phyloP scores from a whole-genome alignment of 108 stramenopile genomes.

The Parmales sp. region DNA sequence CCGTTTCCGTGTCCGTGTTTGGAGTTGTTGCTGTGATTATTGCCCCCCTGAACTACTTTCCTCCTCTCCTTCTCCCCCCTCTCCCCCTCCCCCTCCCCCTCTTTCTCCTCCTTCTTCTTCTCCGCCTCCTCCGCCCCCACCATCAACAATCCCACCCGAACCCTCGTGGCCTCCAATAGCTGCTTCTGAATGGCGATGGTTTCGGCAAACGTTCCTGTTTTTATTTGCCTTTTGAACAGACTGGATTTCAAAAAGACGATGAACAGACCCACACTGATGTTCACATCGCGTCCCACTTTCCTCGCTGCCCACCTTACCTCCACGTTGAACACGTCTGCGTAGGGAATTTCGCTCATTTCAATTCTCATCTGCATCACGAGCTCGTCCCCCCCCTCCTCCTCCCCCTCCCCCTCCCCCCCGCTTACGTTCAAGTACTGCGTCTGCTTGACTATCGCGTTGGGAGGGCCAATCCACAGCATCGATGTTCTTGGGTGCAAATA shows the following conservation, averaged over 20 bases:
- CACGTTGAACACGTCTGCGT: constrained; percentile 61
- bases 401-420: too few species aligned
- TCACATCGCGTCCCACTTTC: constrained; percentile 34
- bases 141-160: too few species aligned
- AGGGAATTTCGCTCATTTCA: constrained; percentile 70
- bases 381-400: constrained; percentile 34
- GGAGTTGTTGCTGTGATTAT: too few species aligned
- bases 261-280: constrained; percentile 58
- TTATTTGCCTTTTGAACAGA: constrained; percentile 63
- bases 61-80: too few species aligned
- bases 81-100: too few species aligned
- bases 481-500: constrained; percentile 63
- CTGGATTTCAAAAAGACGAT: constrained; percentile 59
- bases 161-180: not conserved
- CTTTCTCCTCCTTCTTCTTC: not conserved
- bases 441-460: constrained; percentile 61
- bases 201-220: constrained; percentile 6
- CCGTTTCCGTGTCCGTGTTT: too few species aligned
- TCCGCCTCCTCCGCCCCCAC: not conserved
- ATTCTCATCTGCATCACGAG: constrained; percentile 55
- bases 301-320: constrained; percentile 69
- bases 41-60: too few species aligned
- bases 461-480: constrained; percentile 68
- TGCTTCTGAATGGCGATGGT: not conserved
- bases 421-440: constrained; percentile 56